phyloP scores from a whole-genome alignment of 805 yeast species.

The Scheffersomyces stipitis region DNA sequence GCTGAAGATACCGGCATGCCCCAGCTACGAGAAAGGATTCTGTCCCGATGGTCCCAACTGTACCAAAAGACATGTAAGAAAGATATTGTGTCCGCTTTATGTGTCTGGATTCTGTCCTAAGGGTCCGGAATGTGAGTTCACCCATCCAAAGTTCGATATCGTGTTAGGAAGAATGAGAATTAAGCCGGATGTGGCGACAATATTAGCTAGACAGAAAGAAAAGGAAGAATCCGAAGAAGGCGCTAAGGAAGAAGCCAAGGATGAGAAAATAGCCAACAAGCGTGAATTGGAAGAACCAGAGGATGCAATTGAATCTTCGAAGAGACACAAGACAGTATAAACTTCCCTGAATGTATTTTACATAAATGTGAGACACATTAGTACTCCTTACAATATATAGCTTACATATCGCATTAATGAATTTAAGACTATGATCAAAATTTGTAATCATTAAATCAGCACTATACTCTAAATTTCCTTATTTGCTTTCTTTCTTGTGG shows the following conservation, averaged over 20 bases:
- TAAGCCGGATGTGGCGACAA: slow-evolving; percentile 39
- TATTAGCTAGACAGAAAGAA: slow-evolving; percentile 15
- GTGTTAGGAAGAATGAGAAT: slow-evolving; percentile 42
- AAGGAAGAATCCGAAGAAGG: slow-evolving; percentile 5
- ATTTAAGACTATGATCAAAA: no score
- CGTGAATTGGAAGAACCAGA: background rate
- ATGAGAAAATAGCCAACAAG: slow-evolving; percentile 1
- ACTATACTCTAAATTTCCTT: slow-evolving; percentile 54
- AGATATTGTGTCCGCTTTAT: slow-evolving; percentile 73
- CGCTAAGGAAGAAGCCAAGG: slow-evolving; percentile 1
- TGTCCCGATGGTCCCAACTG: slow-evolving; percentile 92
- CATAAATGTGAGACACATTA: slow-evolving; percentile 2
- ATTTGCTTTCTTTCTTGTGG: slow-evolving; percentile 71
- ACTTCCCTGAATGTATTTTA: no score
- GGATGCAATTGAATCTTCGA: no score
- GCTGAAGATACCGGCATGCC: slow-evolving; percentile 84
- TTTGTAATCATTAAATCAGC: slow-evolving; percentile 3
- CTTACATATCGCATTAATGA: no score
- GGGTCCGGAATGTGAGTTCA: slow-evolving; percentile 60
- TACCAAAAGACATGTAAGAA: slow-evolving; percentile 74
- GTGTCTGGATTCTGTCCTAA: slow-evolving; percentile 59
- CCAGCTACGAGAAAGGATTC: slow-evolving; percentile 80
- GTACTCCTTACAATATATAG: no score
- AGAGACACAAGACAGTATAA: no score
- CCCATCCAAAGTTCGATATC: slow-evolving; percentile 77